Percentiles rank a stretch among this genome's conserved stretches.
phyloP scores from a whole-genome alignment of 805 yeast species.

The Nakazawaea anatomiae region DNA sequence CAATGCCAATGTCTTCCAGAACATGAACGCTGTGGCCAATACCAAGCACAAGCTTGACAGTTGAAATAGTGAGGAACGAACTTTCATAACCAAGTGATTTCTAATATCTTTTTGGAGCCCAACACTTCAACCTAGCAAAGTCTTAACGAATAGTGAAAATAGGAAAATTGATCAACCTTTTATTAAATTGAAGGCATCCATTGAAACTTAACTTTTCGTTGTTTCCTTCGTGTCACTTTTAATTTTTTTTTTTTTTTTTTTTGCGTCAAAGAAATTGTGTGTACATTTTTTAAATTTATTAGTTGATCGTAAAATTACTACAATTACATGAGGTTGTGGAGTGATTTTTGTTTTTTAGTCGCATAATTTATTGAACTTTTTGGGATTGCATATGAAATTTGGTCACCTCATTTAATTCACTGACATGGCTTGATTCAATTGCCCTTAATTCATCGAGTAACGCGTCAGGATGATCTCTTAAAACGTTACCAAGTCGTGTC shows the following conservation, averaged over 20 bases:
- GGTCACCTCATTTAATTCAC: not conserved
- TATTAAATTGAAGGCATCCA: no score
- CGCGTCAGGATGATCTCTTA: conserved; percentile 4
- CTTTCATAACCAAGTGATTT: conserved; percentile 38
- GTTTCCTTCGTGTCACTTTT: not conserved
- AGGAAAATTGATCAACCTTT: no score
- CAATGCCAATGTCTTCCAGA: conserved; percentile 80
- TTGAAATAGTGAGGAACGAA: conserved; percentile 58
- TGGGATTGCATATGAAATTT: not conserved
- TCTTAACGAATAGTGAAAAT: no score
- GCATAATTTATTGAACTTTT: not conserved
- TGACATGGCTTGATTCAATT: conserved; percentile 4
- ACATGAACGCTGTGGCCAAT: conserved; percentile 82
- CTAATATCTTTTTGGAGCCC: not conserved
- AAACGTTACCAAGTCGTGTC: conserved; percentile 6
- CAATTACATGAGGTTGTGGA: no score
- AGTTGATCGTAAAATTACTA: no score
- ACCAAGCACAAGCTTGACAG: conserved; percentile 71
- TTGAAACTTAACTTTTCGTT: not conserved
- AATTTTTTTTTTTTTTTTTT: not conserved
- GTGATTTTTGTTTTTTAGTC: no score
- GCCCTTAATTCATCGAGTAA: conserved; percentile 3
- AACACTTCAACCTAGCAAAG: no score
- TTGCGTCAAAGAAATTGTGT: not conserved
- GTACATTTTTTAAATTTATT: not conserved